Percentiles rank a stretch among this genome's conserved stretches.
Evolutionary conservation across 495 filamentous ascomycete genomes (phyloP).

Genomic region (Talaromyces adpressus): DNA sequence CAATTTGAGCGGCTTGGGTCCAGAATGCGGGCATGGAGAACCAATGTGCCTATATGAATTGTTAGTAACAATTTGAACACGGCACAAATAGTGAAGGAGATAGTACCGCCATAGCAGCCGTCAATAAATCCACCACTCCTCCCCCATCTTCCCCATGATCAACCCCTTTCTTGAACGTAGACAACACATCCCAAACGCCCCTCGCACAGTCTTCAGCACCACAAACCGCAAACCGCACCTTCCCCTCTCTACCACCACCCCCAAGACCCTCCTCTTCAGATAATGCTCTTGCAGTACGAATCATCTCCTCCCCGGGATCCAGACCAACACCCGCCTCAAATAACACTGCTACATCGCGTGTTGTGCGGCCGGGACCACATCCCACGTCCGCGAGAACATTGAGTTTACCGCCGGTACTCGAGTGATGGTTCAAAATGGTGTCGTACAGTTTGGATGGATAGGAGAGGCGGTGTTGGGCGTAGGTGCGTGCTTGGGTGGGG

Average conservation of each 20-base stretch:
- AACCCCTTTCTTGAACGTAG: neutral
- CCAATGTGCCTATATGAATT: conserved; percentile 57
- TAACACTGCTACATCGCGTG: conserved; percentile 25
- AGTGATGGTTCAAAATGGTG: conserved; percentile 37
- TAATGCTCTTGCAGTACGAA: conserved; percentile 25
- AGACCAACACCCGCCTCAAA: conserved; percentile 37
- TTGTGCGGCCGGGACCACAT: conserved; percentile 44
- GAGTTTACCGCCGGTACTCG: conserved; percentile 33
- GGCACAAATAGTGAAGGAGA: neutral
- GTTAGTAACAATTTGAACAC: no score
- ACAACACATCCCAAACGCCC: conserved; percentile 11
- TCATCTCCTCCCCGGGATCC: conserved; percentile 47
- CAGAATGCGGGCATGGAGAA: conserved; percentile 50
- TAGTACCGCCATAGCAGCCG: conserved; percentile 36
- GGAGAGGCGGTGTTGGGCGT: conserved; percentile 30
- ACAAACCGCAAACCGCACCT: conserved; percentile 31
- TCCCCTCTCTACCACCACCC: conserved; percentile 11
- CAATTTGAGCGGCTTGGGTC: conserved; percentile 31
- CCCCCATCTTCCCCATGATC: conserved; percentile 12
- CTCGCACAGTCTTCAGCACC: conserved; percentile 27
- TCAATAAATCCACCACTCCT: conserved; percentile 46
- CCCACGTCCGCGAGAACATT: conserved; percentile 42
- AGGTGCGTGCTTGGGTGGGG: conserved; percentile 29
- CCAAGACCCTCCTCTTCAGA: conserved; percentile 11
- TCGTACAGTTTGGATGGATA: conserved; percentile 34